phyloP scores from a whole-genome alignment of 2,329 filamentous ascomycete species.

The Arthrobotrys iridis region DNA sequence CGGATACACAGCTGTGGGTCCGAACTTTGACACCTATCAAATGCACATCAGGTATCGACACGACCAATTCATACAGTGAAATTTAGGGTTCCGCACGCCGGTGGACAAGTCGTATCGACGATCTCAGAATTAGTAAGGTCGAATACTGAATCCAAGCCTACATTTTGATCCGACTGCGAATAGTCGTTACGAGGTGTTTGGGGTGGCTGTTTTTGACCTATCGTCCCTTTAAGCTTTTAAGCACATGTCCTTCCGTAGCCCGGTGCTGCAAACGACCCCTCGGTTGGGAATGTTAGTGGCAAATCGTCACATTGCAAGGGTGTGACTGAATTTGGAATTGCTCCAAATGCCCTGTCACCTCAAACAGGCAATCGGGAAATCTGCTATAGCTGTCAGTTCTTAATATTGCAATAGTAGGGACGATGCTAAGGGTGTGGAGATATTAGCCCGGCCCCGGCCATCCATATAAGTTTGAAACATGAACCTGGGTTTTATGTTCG shows the following conservation, averaged over 20 bases:
- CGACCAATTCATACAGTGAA: constrained; percentile 29
- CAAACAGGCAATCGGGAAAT: constrained; percentile 49
- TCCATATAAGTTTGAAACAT: constrained; percentile 39
- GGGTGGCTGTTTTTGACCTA: constrained; percentile 10
- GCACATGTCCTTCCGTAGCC: constrained; percentile 13
- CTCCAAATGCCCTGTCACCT: constrained; percentile 34
- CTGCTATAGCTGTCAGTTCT: constrained; percentile 53
- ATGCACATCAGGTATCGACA: constrained; percentile 47
- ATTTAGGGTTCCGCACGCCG: constrained; percentile 42
- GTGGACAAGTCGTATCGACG: constrained; percentile 46
- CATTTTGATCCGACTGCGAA: constrained; percentile 48
- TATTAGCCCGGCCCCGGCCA: constrained; percentile 40
- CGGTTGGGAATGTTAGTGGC: constrained; percentile 30
- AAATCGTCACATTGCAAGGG: constrained; percentile 48
- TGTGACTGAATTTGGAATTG: constrained; percentile 53
- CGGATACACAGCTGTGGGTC: constrained; percentile 42
- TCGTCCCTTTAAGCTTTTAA: constrained; percentile 16
- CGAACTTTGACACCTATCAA: constrained; percentile 54
- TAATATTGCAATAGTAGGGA: constrained; percentile 44
- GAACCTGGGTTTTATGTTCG: constrained; percentile 45
- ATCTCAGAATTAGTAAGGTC: constrained; percentile 21
- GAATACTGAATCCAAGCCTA: constrained; percentile 37
- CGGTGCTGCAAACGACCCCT: constrained; percentile 15
- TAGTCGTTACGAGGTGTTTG: constrained; percentile 32
- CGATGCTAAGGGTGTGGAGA: constrained; percentile 44